Evolutionary conservation across 2,329 filamentous ascomycete genomes (phyloP).

Genomic region (Thelonectria discophora): DNA sequence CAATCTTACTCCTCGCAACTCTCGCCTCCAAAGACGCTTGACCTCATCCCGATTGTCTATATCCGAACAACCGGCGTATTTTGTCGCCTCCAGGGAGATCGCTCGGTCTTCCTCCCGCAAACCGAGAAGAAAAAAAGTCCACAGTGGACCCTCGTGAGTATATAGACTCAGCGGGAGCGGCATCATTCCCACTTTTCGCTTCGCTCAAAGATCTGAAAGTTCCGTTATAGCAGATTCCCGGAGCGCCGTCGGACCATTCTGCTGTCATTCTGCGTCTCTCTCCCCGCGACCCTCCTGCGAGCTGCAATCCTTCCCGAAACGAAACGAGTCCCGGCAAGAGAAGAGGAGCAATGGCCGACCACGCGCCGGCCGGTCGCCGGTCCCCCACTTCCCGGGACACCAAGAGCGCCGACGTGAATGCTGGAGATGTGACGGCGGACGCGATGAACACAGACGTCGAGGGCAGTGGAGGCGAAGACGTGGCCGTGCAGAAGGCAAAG

Average conservation of each 20-base stretch:
- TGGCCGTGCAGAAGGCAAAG: constrained; percentile 17
- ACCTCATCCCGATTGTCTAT: background rate
- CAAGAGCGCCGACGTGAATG: background rate
- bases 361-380: constrained; percentile 16
- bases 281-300: background rate
- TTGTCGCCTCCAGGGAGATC: constrained; percentile 12
- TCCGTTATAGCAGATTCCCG: background rate
- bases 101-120: constrained; percentile 21
- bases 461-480: constrained; percentile 23
- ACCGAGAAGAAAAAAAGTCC: constrained; percentile 7
- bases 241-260: constrained; percentile 1
- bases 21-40: background rate
- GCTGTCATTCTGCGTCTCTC: background rate
- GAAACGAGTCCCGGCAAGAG: background rate
- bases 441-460: constrained; percentile 9
- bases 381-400: constrained; percentile 31
- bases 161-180: constrained; percentile 11
- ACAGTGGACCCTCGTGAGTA: constrained; percentile 18
- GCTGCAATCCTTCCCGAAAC: background rate
- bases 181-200: constrained; percentile 19
- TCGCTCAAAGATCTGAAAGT: constrained; percentile 6
- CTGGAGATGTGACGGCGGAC: background rate
- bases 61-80: constrained; percentile 13
- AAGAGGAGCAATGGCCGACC: constrained; percentile 22
- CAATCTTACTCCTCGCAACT: background rate